Base-by-base conservation (phyloP, 2,329 filamentous ascomycete genomes). In the Fusarium annulatum region DNA sequence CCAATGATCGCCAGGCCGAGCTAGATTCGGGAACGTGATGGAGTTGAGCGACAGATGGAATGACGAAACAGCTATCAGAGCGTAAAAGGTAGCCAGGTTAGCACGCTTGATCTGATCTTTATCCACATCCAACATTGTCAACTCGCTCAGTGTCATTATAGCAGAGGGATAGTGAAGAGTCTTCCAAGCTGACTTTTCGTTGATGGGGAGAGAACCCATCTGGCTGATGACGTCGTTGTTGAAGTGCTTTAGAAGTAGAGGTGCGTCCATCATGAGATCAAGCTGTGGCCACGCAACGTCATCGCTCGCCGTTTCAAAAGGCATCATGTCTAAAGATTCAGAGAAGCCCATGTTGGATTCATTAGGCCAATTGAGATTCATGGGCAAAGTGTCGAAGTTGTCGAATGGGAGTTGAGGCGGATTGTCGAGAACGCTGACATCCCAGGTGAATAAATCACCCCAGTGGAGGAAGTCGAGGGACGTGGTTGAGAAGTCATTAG, bases 221-320 rank as follows among this genome's bases (percentile, higher is more conserved):
- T 76, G 73, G 14, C 58, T 71, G 18, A 76, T 76, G 26, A 76
- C 74, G 3, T 76, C 68, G 59, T 76, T 59, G 45, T 76, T 76
- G 28, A 76, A 76, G n/a, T 76, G 74, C 8, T 64, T 67, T 0
- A 76, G 19, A 3, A 76, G 51, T 0, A 76, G 15, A 2, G 74
- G 60, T 10, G 74, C 73, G 6, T 76, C 74, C 4, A 53, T 60
- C 33, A 73, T 61, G 16, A 76, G 69, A 57, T 76, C 73, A 6
- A 76, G 30, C 30, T 76, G 64, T 0, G 74, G 73, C 69, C 73
- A 76, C 7, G 69, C 65, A 2, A 59, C 34, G 7, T 76, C 57
- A 10, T 61, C 65, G 1, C 48, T 51, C 5, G 42, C 23, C 2
- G 38, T 4, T 9, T 73, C 64, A 15, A 57, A 67, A 1, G 64